Percentiles rank a stretch among this genome's conserved stretches.
These are phyloP conservation scores for Colletotrichum somersetense DNA, from an alignment of 2,329 filamentous ascomycete genomes.

Conservation along the genomic window DNA sequence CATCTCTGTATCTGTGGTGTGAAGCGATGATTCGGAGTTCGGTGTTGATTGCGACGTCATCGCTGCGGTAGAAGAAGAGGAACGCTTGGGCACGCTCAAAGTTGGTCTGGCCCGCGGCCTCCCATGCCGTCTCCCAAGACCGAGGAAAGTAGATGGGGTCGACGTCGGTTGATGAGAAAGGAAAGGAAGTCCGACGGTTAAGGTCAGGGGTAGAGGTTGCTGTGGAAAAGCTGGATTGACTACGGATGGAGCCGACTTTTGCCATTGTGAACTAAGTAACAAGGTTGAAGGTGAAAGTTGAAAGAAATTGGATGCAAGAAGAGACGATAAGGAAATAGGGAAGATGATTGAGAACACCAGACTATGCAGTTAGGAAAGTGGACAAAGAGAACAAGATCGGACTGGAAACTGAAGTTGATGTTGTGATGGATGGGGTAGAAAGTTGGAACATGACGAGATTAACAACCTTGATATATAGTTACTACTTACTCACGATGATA, in stretches of 20 bases:
- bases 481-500: background rate
- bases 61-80: constrained; percentile 48
- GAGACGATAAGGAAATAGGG: background rate
- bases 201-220: background rate
- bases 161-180: background rate
- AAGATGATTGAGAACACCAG: background rate
- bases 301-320: background rate
- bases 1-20: constrained; percentile 44
- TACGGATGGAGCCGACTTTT: background rate
- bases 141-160: constrained; percentile 22
- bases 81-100: constrained; percentile 51
- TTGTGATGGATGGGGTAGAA: background rate
- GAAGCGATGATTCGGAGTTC: constrained; percentile 49
- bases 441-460: background rate
- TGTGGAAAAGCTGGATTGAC: background rate
- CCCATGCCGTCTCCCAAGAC: constrained; percentile 25
- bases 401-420: background rate
- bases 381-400: background rate
- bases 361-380: background rate
- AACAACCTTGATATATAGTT: background rate
- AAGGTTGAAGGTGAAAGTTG: background rate
- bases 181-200: background rate
- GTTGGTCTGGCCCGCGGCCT: constrained; percentile 41
- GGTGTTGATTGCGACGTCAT: constrained; percentile 44
- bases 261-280: background rate